phyloP scores from a whole-genome alignment of 2,329 filamentous ascomycete species.

The Harringtonia aguacate region DNA sequence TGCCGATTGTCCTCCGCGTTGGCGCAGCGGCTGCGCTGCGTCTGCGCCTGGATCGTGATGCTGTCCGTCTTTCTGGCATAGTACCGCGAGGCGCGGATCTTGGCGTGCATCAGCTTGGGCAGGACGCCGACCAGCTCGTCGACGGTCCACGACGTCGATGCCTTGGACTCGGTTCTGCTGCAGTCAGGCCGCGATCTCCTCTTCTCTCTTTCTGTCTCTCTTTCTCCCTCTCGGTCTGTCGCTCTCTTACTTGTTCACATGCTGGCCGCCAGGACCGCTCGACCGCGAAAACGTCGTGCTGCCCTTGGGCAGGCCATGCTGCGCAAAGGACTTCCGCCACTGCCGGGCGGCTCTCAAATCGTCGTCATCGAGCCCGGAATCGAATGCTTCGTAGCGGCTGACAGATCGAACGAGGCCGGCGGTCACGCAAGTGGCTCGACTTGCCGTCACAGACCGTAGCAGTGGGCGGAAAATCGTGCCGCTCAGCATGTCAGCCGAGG shows the following conservation, averaged over 20 bases:
- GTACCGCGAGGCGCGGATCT: conserved; percentile 41
- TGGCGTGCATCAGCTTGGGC: conserved; percentile 34
- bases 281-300: conserved; percentile 45
- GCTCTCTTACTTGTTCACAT: conserved; percentile 53
- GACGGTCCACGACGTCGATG: conserved; percentile 41
- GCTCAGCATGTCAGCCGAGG: too few species aligned
- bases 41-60: conserved; percentile 45
- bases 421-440: not conserved
- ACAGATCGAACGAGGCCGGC: conserved; percentile 1
- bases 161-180: conserved; percentile 48
- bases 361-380: conserved; percentile 37
- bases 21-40: conserved; percentile 36
- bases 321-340: conserved; percentile 37
- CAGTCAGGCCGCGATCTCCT: not conserved
- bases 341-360: conserved; percentile 38
- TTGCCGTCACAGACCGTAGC: not conserved
- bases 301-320: conserved; percentile 35
- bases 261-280: conserved; percentile 49
- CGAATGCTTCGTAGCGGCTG: conserved; percentile 34
- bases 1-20: conserved; percentile 42
- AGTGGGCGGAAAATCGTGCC: not conserved
- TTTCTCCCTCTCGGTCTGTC: not conserved
- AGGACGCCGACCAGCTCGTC: conserved; percentile 32
- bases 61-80: conserved; percentile 40
- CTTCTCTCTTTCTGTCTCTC: not conserved